These are phyloP conservation scores for Chaetomiaceae sp. DNA, from an alignment of 2,329 filamentous ascomycete species.

Conservation along the genomic window DNA sequence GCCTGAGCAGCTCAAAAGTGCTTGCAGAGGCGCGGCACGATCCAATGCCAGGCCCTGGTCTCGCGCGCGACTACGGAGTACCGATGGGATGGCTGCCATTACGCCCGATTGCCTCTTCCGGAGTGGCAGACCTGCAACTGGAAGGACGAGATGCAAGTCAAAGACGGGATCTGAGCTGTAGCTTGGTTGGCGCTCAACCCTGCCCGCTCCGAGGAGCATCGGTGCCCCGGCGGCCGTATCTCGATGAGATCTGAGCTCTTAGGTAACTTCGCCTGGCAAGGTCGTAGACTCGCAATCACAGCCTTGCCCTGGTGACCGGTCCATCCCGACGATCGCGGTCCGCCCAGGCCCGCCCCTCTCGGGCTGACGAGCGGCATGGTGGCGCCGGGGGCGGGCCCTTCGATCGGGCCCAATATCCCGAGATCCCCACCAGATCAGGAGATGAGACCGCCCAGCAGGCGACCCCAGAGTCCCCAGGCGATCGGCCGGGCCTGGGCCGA, in stretches of 20 bases:
- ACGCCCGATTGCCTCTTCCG: background rate
- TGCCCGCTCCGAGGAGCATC: no score
- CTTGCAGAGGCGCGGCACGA: conserved; percentile 22
- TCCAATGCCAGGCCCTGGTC: conserved; percentile 20
- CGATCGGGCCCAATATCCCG: background rate
- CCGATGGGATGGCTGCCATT: background rate
- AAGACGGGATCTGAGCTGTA: background rate
- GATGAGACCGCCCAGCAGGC: no score
- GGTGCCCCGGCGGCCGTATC: no score
- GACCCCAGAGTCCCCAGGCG: background rate
- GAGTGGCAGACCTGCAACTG: background rate
- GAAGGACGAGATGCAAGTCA: background rate
- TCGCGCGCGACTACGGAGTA: conserved; percentile 21
- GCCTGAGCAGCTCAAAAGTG: background rate
- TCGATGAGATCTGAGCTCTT: no score
- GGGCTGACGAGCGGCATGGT: background rate
- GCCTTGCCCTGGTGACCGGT: background rate
- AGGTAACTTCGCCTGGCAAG: background rate
- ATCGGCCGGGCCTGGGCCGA: background rate
- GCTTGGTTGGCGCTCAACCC: no score
- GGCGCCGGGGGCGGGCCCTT: background rate
- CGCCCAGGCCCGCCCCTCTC: background rate
- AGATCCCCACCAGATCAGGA: background rate
- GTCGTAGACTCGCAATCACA: background rate
- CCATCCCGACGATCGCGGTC: background rate